A percentile compares a stretch with the other conserved stretches of the same genome.
Evolutionary conservation across 129 eudicot genomes (phyloP).

Genomic region (Ambrosia trifida): DNA sequence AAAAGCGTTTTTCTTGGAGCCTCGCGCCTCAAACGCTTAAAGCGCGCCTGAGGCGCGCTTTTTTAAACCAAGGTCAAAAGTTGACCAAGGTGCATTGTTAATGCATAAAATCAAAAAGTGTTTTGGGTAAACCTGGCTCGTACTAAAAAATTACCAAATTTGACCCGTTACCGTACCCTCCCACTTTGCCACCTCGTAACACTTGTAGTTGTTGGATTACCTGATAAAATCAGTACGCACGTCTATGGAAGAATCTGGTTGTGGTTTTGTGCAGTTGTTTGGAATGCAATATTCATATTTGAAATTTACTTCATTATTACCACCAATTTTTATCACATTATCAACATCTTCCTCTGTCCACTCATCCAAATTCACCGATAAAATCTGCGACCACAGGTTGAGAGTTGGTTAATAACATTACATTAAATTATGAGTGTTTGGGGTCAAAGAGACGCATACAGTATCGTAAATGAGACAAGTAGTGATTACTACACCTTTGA

Average conservation of each 20-base stretch:
- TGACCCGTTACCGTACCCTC: background rate
- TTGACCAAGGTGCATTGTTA: background rate
- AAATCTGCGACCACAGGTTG: slow-evolving; percentile 47
- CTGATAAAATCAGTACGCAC: slow-evolving; percentile 81
- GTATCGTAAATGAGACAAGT: slow-evolving; percentile 6
- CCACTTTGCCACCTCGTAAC: background rate
- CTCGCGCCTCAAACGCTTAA: no score
- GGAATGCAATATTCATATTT: slow-evolving; percentile 81
- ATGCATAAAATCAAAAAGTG: background rate
- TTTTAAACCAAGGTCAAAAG: no score
- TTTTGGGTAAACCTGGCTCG: background rate
- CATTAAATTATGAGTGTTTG: background rate
- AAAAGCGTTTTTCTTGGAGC: no score
- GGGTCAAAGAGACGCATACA: background rate
- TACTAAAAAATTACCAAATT: background rate
- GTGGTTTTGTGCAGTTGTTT: slow-evolving; percentile 56
- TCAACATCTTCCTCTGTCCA: slow-evolving; percentile 95
- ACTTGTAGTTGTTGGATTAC: slow-evolving; percentile 37
- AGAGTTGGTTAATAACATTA: background rate
- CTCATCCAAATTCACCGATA: slow-evolving; percentile 82
- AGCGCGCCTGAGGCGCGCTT: no score
- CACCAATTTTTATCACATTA: slow-evolving; percentile 65
- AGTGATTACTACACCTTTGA: slow-evolving; percentile 59
- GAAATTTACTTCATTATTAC: slow-evolving; percentile 60
- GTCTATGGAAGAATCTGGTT: slow-evolving; percentile 69